phyloP scores from a whole-genome alignment of 2,329 filamentous ascomycete species.

The Coniochaeta sp. region DNA sequence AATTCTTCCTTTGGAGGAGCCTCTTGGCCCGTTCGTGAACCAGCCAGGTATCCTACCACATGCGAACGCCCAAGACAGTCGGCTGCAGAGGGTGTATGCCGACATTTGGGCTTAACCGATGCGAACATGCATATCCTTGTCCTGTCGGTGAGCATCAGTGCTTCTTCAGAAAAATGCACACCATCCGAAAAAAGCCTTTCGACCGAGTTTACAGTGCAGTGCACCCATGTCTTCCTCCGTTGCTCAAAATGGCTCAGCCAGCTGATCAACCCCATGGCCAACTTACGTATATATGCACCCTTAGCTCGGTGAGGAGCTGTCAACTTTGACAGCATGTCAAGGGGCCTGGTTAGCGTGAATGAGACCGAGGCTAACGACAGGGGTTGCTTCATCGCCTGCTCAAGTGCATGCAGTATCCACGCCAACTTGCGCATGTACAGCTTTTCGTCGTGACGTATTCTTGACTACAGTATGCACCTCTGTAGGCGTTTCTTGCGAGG shows the following conservation, averaged over 20 bases:
- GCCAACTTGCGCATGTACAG: not conserved
- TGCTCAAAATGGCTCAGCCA: not conserved
- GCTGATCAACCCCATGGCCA: not conserved
- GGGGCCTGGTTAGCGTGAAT: not conserved
- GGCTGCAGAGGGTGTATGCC: not conserved
- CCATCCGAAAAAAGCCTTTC: not conserved
- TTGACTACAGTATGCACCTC: not conserved
- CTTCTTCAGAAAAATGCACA: not conserved
- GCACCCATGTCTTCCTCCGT: not conserved
- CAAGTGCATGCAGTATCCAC: not conserved
- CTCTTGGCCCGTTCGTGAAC: not conserved
- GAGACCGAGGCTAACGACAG: not conserved
- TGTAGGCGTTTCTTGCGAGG: not conserved
- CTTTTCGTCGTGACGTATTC: not conserved
- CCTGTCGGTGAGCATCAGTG: not conserved
- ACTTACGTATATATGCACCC: not conserved
- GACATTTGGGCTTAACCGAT: not conserved
- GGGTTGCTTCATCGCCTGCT: not conserved
- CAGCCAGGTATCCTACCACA: not conserved
- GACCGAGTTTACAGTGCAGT: not conserved
- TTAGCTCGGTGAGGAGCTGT: slow-evolving; percentile 6
- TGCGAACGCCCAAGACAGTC: not conserved
- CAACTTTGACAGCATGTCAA: slow-evolving; percentile 12
- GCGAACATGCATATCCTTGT: not conserved
- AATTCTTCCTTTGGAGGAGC: not conserved